These are phyloP conservation scores for Trichosanthes truncata DNA, from an alignment of 306 rosid genomes.

Conservation along the genomic window DNA sequence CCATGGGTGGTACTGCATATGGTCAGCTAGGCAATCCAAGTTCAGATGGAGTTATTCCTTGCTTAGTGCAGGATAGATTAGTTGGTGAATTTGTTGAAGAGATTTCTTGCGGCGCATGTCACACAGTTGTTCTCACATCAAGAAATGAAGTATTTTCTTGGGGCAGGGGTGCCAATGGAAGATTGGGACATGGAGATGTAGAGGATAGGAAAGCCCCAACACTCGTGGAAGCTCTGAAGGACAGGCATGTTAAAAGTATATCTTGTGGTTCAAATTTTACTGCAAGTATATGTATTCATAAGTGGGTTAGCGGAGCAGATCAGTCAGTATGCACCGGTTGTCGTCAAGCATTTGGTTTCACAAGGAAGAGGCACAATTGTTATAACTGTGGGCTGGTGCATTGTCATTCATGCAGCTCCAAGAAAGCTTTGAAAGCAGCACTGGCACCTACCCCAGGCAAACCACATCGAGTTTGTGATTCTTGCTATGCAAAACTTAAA, in stretches of 20 bases:
- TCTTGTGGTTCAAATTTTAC: constrained; percentile 83
- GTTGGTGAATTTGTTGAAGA: constrained; percentile 88
- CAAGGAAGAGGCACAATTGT: constrained; percentile 88
- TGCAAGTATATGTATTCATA: constrained; percentile 75
- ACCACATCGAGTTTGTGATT: constrained; percentile 92
- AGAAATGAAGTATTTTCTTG: constrained; percentile 92
- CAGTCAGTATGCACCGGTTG: constrained; percentile 89
- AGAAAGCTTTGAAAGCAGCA: constrained; percentile 70
- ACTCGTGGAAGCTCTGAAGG: constrained; percentile 80
- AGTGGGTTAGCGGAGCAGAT: constrained; percentile 93
- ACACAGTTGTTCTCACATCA: constrained; percentile 77
- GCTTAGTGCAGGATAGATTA: constrained; percentile 66
- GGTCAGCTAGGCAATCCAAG: constrained; percentile 90
- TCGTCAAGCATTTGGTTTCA: constrained; percentile 90
- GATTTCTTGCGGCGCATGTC: constrained; percentile 75
- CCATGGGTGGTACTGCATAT: constrained; percentile 58
- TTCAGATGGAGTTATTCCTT: constrained; percentile 68
- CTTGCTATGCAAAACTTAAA: constrained; percentile 73
- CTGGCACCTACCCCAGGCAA: constrained; percentile 95
- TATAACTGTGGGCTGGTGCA: constrained; percentile 86
- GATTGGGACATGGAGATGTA: constrained; percentile 81
- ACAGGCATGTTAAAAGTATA: constrained; percentile 65
- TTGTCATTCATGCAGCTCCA: constrained; percentile 95
- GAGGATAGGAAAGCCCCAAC: constrained; percentile 63
- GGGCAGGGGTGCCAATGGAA: constrained; percentile 94